Evolutionary conservation across 352 stramenopile genomes (phyloP).

Genomic region (Pythium myriotylum): DNA sequence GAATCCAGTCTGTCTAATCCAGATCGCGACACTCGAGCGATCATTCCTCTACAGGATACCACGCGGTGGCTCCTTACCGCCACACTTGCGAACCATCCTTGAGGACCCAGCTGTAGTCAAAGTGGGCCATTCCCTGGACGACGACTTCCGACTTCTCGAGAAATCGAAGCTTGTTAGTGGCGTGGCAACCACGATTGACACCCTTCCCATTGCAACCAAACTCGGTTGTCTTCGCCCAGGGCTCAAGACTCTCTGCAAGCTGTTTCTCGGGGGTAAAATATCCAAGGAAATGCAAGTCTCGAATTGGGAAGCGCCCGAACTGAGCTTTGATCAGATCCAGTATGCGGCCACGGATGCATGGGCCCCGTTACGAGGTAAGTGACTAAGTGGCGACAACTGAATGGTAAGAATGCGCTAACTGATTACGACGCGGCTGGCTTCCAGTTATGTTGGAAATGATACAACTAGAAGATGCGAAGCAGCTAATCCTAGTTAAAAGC

Average conservation of each 20-base stretch:
- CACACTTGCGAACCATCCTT: conserved; percentile 61
- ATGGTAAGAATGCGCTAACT: too few relatives aligned
- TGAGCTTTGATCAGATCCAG: conserved; percentile 72
- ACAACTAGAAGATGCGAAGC: conserved; percentile 58
- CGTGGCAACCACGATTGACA: conserved; percentile 78
- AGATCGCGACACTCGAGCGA: conserved; percentile 73
- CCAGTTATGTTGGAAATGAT: conserved; percentile 81
- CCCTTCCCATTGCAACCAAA: conserved; percentile 75
- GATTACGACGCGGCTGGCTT: background rate
- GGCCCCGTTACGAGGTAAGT: conserved; percentile 73
- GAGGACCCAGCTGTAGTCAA: conserved; percentile 66
- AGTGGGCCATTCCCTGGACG: conserved; percentile 74
- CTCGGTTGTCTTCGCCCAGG: conserved; percentile 74
- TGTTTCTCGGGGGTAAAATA: conserved; percentile 72
- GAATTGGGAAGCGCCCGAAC: conserved; percentile 69
- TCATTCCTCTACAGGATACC: conserved; percentile 77
- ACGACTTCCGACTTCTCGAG: conserved; percentile 74
- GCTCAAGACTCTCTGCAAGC: conserved; percentile 69
- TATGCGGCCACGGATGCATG: conserved; percentile 85
- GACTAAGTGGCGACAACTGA: too few relatives aligned
- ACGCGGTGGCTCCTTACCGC: conserved; percentile 51
- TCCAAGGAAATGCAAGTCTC: conserved; percentile 89
- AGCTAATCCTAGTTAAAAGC: conserved; percentile 64
- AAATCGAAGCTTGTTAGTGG: conserved; percentile 53
- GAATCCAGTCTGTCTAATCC: conserved; percentile 80